A percentile compares a stretch with the other conserved stretches of the same genome.
These are phyloP conservation scores for Eimeria falciformis DNA, from an alignment of 169 alveolate genomes.

Conservation along the genomic window DNA sequence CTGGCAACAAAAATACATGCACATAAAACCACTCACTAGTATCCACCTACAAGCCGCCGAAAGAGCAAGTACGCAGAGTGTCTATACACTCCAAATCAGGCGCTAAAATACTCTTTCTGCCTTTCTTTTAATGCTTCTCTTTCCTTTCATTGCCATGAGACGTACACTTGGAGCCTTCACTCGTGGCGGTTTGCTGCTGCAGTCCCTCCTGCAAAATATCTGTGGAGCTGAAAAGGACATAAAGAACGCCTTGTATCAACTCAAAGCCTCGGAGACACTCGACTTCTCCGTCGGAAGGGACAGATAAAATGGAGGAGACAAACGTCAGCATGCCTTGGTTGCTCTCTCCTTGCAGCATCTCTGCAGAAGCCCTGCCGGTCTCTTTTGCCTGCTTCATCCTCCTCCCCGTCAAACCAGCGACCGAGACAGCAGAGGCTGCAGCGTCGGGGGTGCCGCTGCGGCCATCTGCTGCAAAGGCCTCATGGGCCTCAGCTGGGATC, in stretches of 20 bases:
- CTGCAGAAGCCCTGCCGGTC: not conserved
- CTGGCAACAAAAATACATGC: too few relatives aligned
- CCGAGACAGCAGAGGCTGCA: not conserved
- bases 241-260: constrained; percentile 49
- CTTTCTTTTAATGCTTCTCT: too few relatives aligned
- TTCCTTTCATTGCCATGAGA: too few relatives aligned
- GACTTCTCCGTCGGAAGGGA: constrained; percentile 35
- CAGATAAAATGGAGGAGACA: constrained; percentile 7
- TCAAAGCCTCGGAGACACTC: constrained; percentile 50
- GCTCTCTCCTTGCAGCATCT: not conserved
- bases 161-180: too few relatives aligned
- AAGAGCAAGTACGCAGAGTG: too few relatives aligned
- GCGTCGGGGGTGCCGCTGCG: constrained; percentile 28
- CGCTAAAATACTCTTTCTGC: too few relatives aligned
- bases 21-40: too few relatives aligned
- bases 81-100: too few relatives aligned
- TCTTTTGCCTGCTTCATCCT: constrained; percentile 15
- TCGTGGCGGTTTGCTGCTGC: too few relatives aligned
- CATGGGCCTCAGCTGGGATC: too few relatives aligned
- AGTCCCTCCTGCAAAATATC: not conserved
- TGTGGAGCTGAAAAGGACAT: constrained; percentile 26
- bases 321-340: constrained; percentile 53
- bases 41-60: too few relatives aligned
- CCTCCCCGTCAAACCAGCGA: not conserved
- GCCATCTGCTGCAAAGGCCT: too few relatives aligned